A percentile compares a stretch with the other conserved stretches of the same genome.
Evolutionary conservation across 352 stramenopile species (phyloP).

Genomic region (Globisporangium cylindrosporum): DNA sequence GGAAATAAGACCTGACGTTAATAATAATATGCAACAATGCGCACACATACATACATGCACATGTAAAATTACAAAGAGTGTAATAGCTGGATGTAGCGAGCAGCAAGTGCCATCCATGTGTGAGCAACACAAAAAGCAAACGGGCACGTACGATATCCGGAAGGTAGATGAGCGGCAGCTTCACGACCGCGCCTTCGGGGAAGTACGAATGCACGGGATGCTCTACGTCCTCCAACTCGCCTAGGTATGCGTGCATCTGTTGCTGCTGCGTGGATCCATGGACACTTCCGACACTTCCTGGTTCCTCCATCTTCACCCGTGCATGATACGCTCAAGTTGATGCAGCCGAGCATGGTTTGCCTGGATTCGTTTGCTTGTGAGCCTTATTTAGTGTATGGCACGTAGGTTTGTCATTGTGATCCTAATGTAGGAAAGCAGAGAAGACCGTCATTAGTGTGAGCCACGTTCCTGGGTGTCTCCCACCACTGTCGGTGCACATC

Average conservation of each 20-base stretch:
- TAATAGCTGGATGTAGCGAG: background rate
- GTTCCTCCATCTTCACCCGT: background rate
- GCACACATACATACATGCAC: background rate
- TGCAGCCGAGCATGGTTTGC: background rate
- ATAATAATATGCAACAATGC: background rate
- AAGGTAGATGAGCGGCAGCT: slow-evolving; percentile 68
- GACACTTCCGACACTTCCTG: background rate
- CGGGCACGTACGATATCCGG: slow-evolving; percentile 59
- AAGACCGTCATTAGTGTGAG: background rate
- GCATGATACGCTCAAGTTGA: background rate
- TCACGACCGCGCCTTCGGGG: slow-evolving; percentile 45
- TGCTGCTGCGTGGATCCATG: background rate
- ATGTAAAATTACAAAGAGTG: background rate
- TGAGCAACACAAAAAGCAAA: background rate
- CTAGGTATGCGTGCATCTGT: slow-evolving; percentile 67
- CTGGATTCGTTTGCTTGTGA: background rate
- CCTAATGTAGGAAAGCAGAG: background rate
- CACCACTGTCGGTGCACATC: slow-evolving; percentile 11
- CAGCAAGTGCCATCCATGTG: no score
- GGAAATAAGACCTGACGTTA: slow-evolving; percentile 74
- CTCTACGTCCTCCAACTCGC: slow-evolving; percentile 56
- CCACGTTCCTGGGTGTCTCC: background rate
- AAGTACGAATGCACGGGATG: slow-evolving; percentile 46
- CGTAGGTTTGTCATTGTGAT: background rate
- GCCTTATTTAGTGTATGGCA: background rate